phyloP scores from a whole-genome alignment of 495 filamentous ascomycete species.

The Opeltia flavorubescens region DNA sequence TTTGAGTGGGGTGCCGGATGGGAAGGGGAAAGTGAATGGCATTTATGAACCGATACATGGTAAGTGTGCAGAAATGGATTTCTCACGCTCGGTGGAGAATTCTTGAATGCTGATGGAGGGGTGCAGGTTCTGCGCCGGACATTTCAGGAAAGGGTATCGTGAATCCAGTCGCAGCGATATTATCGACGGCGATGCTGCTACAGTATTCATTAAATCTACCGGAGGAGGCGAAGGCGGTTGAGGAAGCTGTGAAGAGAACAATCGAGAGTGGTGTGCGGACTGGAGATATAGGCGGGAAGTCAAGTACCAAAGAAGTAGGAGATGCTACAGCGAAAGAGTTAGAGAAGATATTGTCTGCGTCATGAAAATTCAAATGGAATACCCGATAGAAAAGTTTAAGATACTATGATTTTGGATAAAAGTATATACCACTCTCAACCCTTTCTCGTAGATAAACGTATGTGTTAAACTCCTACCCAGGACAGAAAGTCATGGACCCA shows the following conservation, averaged over 20 bases:
- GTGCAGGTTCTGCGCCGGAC: constrained; percentile 48
- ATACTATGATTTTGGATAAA: no score
- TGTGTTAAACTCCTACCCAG: no score
- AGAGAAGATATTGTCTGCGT: constrained; percentile 32
- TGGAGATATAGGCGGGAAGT: constrained; percentile 61
- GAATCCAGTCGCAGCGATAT: constrained; percentile 46
- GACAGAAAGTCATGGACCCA: no score
- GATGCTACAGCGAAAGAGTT: constrained; percentile 66
- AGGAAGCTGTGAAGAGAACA: constrained; percentile 64
- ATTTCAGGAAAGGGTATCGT: constrained; percentile 84
- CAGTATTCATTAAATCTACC: constrained; percentile 73
- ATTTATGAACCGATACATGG: constrained; percentile 99
- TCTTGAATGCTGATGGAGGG: neutral
- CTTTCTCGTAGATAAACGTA: no score
- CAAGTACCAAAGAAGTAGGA: constrained; percentile 63
- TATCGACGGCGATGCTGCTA: constrained; percentile 76
- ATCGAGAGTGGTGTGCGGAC: constrained; percentile 65
- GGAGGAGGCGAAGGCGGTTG: constrained; percentile 55
- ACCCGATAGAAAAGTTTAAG: neutral
- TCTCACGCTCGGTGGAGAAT: neutral
- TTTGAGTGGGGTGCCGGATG: constrained; percentile 75
- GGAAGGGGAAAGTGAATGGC: constrained; percentile 31
- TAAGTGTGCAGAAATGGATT: neutral
- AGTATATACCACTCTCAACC: no score
- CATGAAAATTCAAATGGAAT: neutral